These are phyloP conservation scores for Flaveria floridana DNA, from an alignment of 140 eudicot species.

Conservation along the genomic window DNA sequence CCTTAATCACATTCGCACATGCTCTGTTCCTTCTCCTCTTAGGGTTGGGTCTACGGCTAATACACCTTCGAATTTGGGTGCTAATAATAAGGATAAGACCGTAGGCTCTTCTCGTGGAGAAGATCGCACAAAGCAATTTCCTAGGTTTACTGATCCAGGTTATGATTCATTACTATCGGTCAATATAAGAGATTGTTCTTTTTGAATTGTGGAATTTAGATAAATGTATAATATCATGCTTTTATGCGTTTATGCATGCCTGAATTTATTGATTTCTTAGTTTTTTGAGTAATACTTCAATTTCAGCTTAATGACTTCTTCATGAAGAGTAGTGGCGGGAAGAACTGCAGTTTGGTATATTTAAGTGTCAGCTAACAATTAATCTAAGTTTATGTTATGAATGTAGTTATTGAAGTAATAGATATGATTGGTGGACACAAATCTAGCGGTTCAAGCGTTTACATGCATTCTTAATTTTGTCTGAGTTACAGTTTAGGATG, in stretches of 20 bases:
- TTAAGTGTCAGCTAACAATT: slow-evolving; percentile 14
- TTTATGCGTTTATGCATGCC: slow-evolving; percentile 1
- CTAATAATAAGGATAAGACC: slow-evolving; percentile 23
- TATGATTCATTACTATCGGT: background rate
- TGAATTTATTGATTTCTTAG: slow-evolving; percentile 2
- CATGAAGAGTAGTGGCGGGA: background rate
- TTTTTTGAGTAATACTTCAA: background rate
- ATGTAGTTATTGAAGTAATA: background rate
- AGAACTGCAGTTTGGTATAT: slow-evolving; percentile 11
- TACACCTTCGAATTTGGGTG: slow-evolving; percentile 39
- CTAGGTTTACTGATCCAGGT: slow-evolving; percentile 37
- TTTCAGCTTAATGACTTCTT: too few species aligned
- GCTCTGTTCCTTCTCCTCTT: slow-evolving; percentile 64
- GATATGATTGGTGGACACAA: background rate
- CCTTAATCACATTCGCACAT: slow-evolving; percentile 80
- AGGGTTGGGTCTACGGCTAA: slow-evolving; percentile 35
- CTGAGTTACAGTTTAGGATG: background rate
- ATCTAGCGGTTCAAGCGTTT: background rate
- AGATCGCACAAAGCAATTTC: slow-evolving; percentile 5
- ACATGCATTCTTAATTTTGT: background rate
- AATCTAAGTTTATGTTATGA: background rate
- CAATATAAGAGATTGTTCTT: background rate
- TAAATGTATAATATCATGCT: background rate
- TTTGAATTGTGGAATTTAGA: slow-evolving; percentile 3
- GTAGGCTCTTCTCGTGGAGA: slow-evolving; percentile 25